Conservation (phyloP, 805 yeast species). For the Pichia scutulata region DNA sequence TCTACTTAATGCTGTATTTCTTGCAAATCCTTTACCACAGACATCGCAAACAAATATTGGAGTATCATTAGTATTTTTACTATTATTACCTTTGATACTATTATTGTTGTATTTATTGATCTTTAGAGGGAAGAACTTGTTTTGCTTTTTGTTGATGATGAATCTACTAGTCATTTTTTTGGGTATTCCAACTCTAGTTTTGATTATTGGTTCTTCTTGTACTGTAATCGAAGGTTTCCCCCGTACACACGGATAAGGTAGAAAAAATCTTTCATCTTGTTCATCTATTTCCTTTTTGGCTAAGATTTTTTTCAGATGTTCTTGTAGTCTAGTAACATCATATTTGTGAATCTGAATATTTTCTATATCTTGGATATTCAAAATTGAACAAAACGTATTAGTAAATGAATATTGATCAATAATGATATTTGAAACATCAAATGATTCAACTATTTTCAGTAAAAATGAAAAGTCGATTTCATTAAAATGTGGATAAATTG, state of each 20-base stretch:
- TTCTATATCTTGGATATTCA: not conserved
- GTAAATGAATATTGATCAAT: conserved; percentile 5
- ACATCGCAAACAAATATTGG: conserved; percentile 16
- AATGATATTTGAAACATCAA: not conserved
- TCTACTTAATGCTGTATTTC: conserved; percentile 22
- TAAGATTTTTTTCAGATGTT: not conserved
- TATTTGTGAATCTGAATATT: conserved; percentile 3
- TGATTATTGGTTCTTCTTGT: not conserved
- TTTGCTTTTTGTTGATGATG: not conserved
- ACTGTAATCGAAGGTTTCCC: not conserved
- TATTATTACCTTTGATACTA: too few species aligned
- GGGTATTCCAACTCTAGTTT: not conserved
- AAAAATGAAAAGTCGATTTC: conserved; percentile 9
- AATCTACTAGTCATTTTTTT: not conserved
- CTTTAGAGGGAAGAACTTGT: too few species aligned
- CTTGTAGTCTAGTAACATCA: conserved; percentile 4
- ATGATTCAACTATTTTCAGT: not conserved
- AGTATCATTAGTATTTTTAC: not conserved
- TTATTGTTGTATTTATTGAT: too few species aligned
- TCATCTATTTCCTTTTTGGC: not conserved
- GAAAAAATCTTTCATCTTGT: not conserved
- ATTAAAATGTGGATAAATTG: conserved; percentile 10
- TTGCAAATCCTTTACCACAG: conserved; percentile 21
- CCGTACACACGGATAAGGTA: not conserved
- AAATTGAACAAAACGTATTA: not conserved